Percentiles rank a stretch among this genome's conserved stretches.
Conservation (phyloP, 2,329 filamentous ascomycete species). For the Fusarium penzigii region DNA sequence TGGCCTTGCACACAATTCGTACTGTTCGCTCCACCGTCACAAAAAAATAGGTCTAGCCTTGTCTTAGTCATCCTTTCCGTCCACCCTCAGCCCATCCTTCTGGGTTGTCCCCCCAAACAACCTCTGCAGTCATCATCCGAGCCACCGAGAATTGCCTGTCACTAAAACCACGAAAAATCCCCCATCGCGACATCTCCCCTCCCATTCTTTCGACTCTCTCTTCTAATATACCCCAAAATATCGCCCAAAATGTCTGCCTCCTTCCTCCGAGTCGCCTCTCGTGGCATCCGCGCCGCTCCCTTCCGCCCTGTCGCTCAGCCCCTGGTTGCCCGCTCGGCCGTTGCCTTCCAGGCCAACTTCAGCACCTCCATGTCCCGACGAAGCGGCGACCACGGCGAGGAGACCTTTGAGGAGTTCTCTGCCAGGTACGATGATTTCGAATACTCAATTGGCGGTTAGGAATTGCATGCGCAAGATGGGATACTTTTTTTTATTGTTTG, state of each 20-base stretch:
- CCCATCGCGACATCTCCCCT: slow-evolving; percentile 18
- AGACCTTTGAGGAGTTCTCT: slow-evolving; percentile 99
- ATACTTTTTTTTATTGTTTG: not conserved
- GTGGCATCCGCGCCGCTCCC: slow-evolving; percentile 67
- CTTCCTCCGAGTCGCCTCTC: slow-evolving; percentile 71
- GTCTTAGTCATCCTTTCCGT: slow-evolving; percentile 35
- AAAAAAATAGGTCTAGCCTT: slow-evolving; percentile 25
- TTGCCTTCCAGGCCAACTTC: slow-evolving; percentile 52
- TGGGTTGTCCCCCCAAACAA: slow-evolving; percentile 25
- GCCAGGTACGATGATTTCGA: slow-evolving; percentile 70
- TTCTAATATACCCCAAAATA: slow-evolving; percentile 28
- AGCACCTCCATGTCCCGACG: slow-evolving; percentile 61
- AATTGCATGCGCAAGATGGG: not conserved
- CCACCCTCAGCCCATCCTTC: slow-evolving; percentile 30
- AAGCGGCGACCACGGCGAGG: slow-evolving; percentile 73
- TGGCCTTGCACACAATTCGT: slow-evolving; percentile 25
- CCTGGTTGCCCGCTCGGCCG: slow-evolving; percentile 56
- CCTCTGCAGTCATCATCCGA: slow-evolving; percentile 34
- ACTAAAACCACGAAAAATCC: slow-evolving; percentile 25
- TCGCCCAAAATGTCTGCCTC: slow-evolving; percentile 63
- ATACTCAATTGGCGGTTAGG: slow-evolving; percentile 16
- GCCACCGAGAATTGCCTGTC: slow-evolving; percentile 25
- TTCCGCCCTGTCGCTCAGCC: slow-evolving; percentile 57
- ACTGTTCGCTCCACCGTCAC: slow-evolving; percentile 26
- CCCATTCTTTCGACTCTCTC: slow-evolving; percentile 8